phyloP scores from a whole-genome alignment of 2,329 filamentous ascomycete genomes.

The Talaromyces atroroseus region DNA sequence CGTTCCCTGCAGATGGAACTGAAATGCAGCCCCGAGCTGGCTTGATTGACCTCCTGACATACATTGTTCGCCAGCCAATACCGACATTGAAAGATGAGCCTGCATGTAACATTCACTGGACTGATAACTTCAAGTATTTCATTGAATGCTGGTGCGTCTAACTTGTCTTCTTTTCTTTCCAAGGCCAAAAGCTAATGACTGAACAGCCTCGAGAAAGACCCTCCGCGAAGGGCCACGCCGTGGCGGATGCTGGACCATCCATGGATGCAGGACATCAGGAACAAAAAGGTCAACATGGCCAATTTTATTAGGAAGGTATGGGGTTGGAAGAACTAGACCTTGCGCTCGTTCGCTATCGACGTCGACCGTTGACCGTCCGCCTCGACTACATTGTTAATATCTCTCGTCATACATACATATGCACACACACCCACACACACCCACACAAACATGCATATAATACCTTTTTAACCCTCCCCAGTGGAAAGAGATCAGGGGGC shows the following conservation, averaged over 20 bases:
- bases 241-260: conserved; percentile 99
- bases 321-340: conserved; percentile 76
- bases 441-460: too few relatives aligned
- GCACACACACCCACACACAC: neutral
- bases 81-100: conserved; percentile 95
- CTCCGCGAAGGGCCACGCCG: conserved; percentile 76
- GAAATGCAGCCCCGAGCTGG: conserved; percentile 92
- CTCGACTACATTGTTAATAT: neutral
- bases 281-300: conserved; percentile 95
- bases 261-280: conserved; percentile 95
- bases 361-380: neutral
- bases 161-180: neutral
- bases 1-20: conserved; percentile 92
- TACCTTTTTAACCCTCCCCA: too few relatives aligned
- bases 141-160: conserved; percentile 92
- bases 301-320: conserved; percentile 92
- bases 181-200: neutral
- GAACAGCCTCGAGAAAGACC: conserved; percentile 84
- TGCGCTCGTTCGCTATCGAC: neutral
- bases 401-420: neutral
- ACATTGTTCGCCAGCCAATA: conserved; percentile 93
- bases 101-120: conserved; percentile 85
- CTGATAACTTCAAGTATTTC: conserved; percentile 97
- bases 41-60: conserved; percentile 90
- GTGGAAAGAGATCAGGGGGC: too few relatives aligned